Evolutionary conservation across 768 basidiomycete species (phyloP), one percentile per base, ranked within the genome.

Genomic region (Tulasnella calospora): DNA sequence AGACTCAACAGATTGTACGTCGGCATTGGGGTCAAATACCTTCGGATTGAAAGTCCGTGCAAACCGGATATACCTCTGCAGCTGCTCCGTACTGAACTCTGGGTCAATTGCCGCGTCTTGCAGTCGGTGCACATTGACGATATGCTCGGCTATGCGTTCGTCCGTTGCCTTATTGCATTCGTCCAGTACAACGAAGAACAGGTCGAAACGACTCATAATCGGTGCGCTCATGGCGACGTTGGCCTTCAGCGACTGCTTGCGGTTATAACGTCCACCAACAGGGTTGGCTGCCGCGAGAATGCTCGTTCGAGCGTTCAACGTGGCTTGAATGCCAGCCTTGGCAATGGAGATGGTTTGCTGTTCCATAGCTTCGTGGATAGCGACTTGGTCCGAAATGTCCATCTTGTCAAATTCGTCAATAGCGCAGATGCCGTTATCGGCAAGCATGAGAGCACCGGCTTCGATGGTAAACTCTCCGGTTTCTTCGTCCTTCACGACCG

Each of bases 391-490:
- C 0, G 94, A 92, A 74, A 98, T 91, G 84, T 99, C 97, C 98
- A 99, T 99, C 85, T 99, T 99, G 89, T 99, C 98, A 82, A 99
- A 99, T 85, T 99, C 98, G 86, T 99, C 98, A 82, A 99, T 99
- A n/a, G 96, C 96, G 83, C 98, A 99, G 83, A 99, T 98, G 10
- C 98, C 98, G 81, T 99, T 99, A 86, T 99, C 98, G 8, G 98
- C 98, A 4, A 99, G 89, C 98, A 99, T 99, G 81, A 99, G 89
- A 5, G 98, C 98, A 72, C 98, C 98, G 30, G 98, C 98, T 86
- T 99, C 98, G 82, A 99, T 99, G 0, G 98, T 99, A 86, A 99
- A 99, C 83, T 99, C 98, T 19, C 98, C 98, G 0, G 96, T 97
- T 85, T 99, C 98, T 85, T 99, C 97, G 82, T 99, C 98, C 82